These are phyloP conservation scores for Phytophthora meadii DNA, from an alignment of 352 stramenopile genomes.

Conservation along the genomic window DNA sequence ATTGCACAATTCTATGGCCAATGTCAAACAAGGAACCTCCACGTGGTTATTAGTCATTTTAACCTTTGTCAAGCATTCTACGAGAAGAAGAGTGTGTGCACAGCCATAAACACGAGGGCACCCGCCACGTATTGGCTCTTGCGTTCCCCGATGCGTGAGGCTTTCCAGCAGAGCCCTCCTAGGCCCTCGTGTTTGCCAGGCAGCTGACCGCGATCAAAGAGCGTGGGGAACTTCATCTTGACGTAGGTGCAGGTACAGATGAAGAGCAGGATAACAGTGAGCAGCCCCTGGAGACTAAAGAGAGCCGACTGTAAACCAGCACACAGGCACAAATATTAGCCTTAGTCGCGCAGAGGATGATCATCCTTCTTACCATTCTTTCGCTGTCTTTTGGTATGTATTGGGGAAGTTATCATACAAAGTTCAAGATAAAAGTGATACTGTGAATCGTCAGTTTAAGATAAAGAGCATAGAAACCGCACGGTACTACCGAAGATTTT, in stretches of 20 bases:
- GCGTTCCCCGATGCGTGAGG: constrained; percentile 91
- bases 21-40: no score
- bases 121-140: constrained; percentile 91
- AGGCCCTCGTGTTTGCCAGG: constrained; percentile 89
- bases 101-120: constrained; percentile 87
- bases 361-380: constrained; percentile 26
- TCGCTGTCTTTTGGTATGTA: background rate
- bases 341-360: background rate
- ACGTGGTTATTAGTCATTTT: no score
- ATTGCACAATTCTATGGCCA: no score
- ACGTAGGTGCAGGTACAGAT: constrained; percentile 98
- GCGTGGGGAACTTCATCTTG: constrained; percentile 94
- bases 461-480: constrained; percentile 19
- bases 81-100: constrained; percentile 93
- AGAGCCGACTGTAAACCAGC: constrained; percentile 89
- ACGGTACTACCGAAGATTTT: constrained; percentile 4
- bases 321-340: constrained; percentile 14
- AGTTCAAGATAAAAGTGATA: background rate
- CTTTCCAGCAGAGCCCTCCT: constrained; percentile 93
- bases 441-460: background rate
- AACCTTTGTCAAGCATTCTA: constrained; percentile 10
- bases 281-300: constrained; percentile 96
- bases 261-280: constrained; percentile 97
- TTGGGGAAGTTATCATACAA: constrained; percentile 1
- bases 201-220: constrained; percentile 93